phyloP scores from a whole-genome alignment of 352 stramenopile species.

The Blastocystis sp. region DNA sequence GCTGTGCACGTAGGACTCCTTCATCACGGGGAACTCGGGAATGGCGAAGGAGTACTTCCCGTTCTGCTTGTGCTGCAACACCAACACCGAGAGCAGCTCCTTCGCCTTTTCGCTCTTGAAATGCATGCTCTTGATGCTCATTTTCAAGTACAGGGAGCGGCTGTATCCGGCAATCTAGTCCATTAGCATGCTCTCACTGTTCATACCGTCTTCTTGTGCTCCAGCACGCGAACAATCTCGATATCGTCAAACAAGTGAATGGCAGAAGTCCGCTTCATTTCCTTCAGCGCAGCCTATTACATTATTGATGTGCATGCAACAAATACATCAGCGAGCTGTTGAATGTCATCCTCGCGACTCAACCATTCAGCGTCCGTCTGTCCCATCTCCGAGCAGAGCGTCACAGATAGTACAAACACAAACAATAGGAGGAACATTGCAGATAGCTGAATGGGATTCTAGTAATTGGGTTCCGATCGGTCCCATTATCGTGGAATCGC shows the following conservation, averaged over 20 bases:
- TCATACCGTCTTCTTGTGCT: neutral
- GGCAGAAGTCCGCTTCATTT: constrained; percentile 31
- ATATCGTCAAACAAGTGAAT: constrained; percentile 46
- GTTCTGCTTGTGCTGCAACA: constrained; percentile 33
- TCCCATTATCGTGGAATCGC: neutral
- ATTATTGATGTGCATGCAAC: neutral
- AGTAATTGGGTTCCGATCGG: neutral
- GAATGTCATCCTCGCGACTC: neutral
- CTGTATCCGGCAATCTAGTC: constrained; percentile 54
- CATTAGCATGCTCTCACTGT: neutral
- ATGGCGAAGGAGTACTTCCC: constrained; percentile 45
- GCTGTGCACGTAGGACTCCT: neutral
- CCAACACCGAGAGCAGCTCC: constrained; percentile 6
- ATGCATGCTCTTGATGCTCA: constrained; percentile 19
- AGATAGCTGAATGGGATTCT: neutral
- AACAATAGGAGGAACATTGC: neutral
- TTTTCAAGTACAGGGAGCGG: neutral
- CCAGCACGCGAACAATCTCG: neutral
- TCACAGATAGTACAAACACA: neutral
- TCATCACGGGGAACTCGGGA: constrained; percentile 16
- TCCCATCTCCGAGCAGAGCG: neutral
- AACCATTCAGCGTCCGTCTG: constrained; percentile 23
- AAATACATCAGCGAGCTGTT: neutral
- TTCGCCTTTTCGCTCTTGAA: constrained; percentile 25
- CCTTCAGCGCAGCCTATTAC: constrained; percentile 32